Evolutionary conservation across 192 early-diverging fungal genomes (phyloP).

Genomic region (Jimgerdemannia flammicorona): DNA sequence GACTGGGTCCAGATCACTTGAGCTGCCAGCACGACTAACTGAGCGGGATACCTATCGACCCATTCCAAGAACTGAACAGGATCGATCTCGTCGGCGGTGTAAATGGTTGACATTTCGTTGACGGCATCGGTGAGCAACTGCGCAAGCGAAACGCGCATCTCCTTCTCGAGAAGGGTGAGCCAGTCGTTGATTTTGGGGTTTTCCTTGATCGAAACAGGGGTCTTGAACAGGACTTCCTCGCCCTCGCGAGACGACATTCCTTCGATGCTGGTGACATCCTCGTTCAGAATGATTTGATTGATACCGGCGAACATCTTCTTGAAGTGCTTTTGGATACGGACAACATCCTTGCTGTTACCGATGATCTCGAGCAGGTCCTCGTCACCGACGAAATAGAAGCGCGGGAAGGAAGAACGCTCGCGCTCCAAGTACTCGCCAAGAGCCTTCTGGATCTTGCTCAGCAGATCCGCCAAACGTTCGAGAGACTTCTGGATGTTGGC

Average conservation of each 20-base stretch:
- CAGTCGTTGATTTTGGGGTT: slow-evolving; percentile 97
- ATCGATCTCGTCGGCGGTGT: slow-evolving; percentile 49
- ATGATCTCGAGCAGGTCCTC: slow-evolving; percentile 99
- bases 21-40: slow-evolving; percentile 86
- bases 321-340: slow-evolving; percentile 96
- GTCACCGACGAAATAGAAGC: slow-evolving; percentile 99
- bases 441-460: slow-evolving; percentile 96
- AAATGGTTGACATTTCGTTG: slow-evolving; percentile 59
- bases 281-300: slow-evolving; percentile 74
- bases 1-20: slow-evolving; percentile 89
- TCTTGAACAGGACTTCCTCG: slow-evolving; percentile 80
- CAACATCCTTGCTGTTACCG: slow-evolving; percentile 94
- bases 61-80: slow-evolving; percentile 65
- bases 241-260: slow-evolving; percentile 94
- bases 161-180: slow-evolving; percentile 89
- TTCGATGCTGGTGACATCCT: slow-evolving; percentile 67
- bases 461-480: slow-evolving; percentile 88
- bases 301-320: slow-evolving; percentile 99
- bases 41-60: slow-evolving; percentile 88
- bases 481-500: slow-evolving; percentile 93
- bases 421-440: slow-evolving; percentile 98
- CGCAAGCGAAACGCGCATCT: slow-evolving; percentile 90
- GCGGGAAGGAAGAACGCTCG: slow-evolving; percentile 94
- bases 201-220: slow-evolving; percentile 73
- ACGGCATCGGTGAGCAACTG: slow-evolving; percentile 69